Evolutionary conservation across 768 basidiomycete genomes (phyloP).

Genomic region (Lyophyllum atratum): DNA sequence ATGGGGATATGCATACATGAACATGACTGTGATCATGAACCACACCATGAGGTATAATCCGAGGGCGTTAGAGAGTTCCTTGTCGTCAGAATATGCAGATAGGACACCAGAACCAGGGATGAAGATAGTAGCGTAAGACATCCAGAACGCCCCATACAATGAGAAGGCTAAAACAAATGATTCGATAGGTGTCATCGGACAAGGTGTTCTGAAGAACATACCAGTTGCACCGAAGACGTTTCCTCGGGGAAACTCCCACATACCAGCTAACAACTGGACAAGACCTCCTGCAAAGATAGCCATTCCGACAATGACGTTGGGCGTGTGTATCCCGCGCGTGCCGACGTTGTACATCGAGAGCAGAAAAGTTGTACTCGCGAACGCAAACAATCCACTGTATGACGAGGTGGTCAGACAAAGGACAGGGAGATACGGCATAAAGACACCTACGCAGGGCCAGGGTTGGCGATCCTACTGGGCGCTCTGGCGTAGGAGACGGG

Average conservation of each 20-base stretch:
- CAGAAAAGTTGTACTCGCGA: slow-evolving; percentile 60
- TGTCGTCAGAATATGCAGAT: slow-evolving; percentile 43
- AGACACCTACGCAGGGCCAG: slow-evolving; percentile 30
- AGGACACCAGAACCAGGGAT: slow-evolving; percentile 64
- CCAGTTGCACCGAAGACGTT: slow-evolving; percentile 71
- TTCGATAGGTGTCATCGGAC: neutral
- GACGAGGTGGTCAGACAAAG: neutral
- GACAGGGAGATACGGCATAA: neutral
- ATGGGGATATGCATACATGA: slow-evolving; percentile 47
- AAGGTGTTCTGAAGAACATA: slow-evolving; percentile 18
- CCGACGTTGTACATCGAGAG: slow-evolving; percentile 68
- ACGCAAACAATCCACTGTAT: slow-evolving; percentile 36
- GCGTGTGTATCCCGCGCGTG: slow-evolving; percentile 45
- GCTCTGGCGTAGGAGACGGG: neutral
- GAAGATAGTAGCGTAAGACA: slow-evolving; percentile 71
- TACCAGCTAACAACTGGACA: slow-evolving; percentile 78
- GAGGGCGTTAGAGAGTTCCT: slow-evolving; percentile 55
- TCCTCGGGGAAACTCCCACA: slow-evolving; percentile 71
- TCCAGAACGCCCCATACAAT: slow-evolving; percentile 79
- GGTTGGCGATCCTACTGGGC: slow-evolving; percentile 32
- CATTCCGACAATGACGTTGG: slow-evolving; percentile 78
- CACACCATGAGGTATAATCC: slow-evolving; percentile 71
- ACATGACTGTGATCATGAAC: slow-evolving; percentile 64
- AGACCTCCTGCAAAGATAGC: slow-evolving; percentile 74
- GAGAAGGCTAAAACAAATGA: slow-evolving; percentile 53